Evolutionary conservation across 768 basidiomycete species (phyloP).

Genomic region (Hebeloma cylindrosporum): DNA sequence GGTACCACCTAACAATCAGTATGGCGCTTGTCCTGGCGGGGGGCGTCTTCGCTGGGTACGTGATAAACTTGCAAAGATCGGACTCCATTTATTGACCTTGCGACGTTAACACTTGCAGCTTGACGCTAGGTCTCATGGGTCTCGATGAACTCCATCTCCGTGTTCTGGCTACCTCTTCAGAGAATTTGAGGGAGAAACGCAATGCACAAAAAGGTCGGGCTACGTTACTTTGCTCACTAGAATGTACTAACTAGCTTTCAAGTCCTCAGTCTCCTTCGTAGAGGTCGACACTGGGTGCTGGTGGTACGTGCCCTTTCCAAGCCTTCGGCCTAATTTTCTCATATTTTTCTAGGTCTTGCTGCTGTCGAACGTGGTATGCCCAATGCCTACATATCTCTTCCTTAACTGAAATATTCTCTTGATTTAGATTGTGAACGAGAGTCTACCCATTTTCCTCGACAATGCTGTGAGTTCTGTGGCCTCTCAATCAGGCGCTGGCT

Average conservation of each 20-base stretch:
- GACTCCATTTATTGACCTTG: background rate
- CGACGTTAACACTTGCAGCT: slow-evolving; percentile 40
- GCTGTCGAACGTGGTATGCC: slow-evolving; percentile 79
- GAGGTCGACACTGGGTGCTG: slow-evolving; percentile 89
- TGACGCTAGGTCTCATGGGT: slow-evolving; percentile 93
- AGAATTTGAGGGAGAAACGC: slow-evolving; percentile 59
- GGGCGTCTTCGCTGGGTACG: slow-evolving; percentile 89
- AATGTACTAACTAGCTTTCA: background rate
- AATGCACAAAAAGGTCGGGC: slow-evolving; percentile 69
- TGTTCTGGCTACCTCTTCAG: slow-evolving; percentile 80
- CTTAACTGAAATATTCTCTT: background rate
- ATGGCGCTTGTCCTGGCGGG: slow-evolving; percentile 73
- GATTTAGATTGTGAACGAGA: slow-evolving; percentile 73
- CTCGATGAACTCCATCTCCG: slow-evolving; percentile 91
- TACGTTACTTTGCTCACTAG: background rate
- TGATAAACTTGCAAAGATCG: slow-evolving; percentile 18
- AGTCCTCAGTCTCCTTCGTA: slow-evolving; percentile 43
- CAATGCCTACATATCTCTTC: too few relatives aligned
- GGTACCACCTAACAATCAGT: slow-evolving; percentile 69
- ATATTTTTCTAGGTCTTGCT: slow-evolving; percentile 66
- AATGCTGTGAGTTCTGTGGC: slow-evolving; percentile 53
- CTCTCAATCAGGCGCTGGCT: background rate
- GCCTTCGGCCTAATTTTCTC: background rate
- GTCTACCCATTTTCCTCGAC: slow-evolving; percentile 80
- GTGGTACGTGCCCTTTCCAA: slow-evolving; percentile 54